These are phyloP conservation scores for Odontarrhena argentea DNA, from an alignment of 345 rosid species.

Conservation along the genomic window DNA sequence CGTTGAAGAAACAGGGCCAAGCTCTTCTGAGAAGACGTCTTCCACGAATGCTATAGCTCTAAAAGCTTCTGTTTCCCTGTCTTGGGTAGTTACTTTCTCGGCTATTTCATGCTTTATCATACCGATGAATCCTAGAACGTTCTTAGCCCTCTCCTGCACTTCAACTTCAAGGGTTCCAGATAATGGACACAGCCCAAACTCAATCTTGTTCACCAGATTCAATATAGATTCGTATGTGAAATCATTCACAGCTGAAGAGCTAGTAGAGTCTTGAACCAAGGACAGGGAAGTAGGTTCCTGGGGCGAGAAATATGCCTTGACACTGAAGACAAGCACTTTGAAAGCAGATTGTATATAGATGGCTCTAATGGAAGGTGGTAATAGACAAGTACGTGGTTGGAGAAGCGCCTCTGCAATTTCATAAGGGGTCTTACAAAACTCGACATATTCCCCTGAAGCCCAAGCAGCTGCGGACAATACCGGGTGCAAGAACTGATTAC, in stretches of 20 bases:
- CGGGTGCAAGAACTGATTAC: conserved; percentile 72
- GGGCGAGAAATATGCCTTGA: conserved; percentile 48
- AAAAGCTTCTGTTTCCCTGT: conserved; percentile 43
- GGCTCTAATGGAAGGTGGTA: conserved; percentile 66
- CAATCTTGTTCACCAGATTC: conserved; percentile 57
- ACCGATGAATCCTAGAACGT: conserved; percentile 67
- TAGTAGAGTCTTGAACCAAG: conserved; percentile 40
- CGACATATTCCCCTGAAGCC: conserved; percentile 86
- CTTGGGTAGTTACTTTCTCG: conserved; percentile 36
- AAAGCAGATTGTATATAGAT: conserved; percentile 74
- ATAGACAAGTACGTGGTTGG: conserved; percentile 83
- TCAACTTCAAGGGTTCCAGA: conserved; percentile 69
- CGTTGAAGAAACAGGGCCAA: conserved; percentile 67
- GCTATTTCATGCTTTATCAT: conserved; percentile 54
- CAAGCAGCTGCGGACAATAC: conserved; percentile 93
- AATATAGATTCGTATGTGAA: conserved; percentile 53
- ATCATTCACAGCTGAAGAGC: conserved; percentile 34
- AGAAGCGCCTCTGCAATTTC: conserved; percentile 84
- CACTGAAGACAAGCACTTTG: conserved; percentile 63
- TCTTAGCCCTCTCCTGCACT: conserved; percentile 76
- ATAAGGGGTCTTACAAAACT: conserved; percentile 61
- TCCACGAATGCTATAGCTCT: conserved; percentile 50
- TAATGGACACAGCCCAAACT: conserved; percentile 56
- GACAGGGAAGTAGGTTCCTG: conserved; percentile 34
- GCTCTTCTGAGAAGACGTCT: conserved; percentile 73